Evolutionary conservation across 2,329 filamentous ascomycete species (phyloP), one percentile per base, ranked within the genome.

Genomic region (Metarhizium album): DNA sequence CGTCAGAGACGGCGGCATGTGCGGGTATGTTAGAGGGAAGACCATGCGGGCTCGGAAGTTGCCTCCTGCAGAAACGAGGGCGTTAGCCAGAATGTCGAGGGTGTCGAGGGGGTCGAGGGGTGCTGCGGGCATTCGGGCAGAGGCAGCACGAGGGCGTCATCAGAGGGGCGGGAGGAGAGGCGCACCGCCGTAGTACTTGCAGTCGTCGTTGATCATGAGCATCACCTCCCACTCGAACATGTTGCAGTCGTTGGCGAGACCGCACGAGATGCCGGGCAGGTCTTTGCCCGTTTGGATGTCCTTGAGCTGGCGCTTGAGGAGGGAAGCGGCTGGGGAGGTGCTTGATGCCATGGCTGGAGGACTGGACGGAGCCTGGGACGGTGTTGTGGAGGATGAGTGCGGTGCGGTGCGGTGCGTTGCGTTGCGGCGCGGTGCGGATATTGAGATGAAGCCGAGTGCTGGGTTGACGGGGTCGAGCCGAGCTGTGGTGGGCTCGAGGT

Each of bases 181-280:
- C 80, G 52, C 71, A 91, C 90, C 90, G 61, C 90, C 90, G 61
- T 96, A 96, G 68, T 87, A 87, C 70, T 90, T 91, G 70, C 87
- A 90, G 64, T 95, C 90, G 60, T 96, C 90, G 55, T 82, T 89
- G 58, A 97, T 91, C 91, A 98, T 97, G 54, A 98, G 81, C 87
- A 96, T 95, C 20, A 97, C 90, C 69, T 97, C 90, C 93, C 93
- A 98, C 73, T 95, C 87, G 58, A 96, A 96, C 9, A 97, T 83
- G 65, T 95, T 95, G 70, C 73, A 86, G 67, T 86, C 87, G 61
- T 84, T 83, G 48, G 90, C 83, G 42, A 98, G 74, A 0, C 93
- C 93, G 61, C 89, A 95, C 55, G 90, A 96, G 63, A 97, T 95
- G 49, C 91, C 93, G 0, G 89, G 89, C 45, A 97, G 86, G 68